Base-by-base conservation (phyloP, 2,329 filamentous ascomycete genomes). In the Aspergillus quadricinctus region DNA sequence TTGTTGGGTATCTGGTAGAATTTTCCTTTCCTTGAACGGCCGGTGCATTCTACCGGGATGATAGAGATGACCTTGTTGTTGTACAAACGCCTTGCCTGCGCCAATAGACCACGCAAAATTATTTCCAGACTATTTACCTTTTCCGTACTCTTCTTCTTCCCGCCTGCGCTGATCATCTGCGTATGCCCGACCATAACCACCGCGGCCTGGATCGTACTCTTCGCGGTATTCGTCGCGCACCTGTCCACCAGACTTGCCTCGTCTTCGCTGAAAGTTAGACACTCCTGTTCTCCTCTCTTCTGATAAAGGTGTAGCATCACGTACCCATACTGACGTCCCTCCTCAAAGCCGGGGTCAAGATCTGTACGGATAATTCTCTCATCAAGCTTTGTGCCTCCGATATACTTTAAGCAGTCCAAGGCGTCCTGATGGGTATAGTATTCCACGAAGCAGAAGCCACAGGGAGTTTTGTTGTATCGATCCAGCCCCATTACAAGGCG, bases 381-480 rank as follows among this genome's bases (percentile, higher is more conserved):
- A 74, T 99, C 94, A 48, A 99, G 84, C 80, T 99, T 99, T 37
- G 94, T 99, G 56, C 94, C 94, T 55, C 94, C 94, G 68, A 99
- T 88, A 73, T 97, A 99, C 78, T 97, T 99, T 87, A 99, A 88
- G 77, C 93, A 97, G 74, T 99, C 94, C 50, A 99, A 83, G 8
- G 94, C 94, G 74, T 99, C 94, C 71, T 96, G 88, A 74, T 97
- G 94, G 29, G 88, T 97, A 80, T 97, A 97, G 79, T 99, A 99
- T 77, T 99, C 94, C 69, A 99, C 94, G 71, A 99, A 99, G 81
- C 94, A 99, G 81, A 99, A 99, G 43, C 94, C 94, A 76, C 94
- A 99, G 1, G 94, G 94, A 0, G 94, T 99, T 80, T 99, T 99
- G 76, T 89, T 89, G 80, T 94, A 96, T 56, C 94, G 88, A 73